Percentiles rank a stretch among this genome's conserved stretches.
phyloP scores from a whole-genome alignment of 805 yeast genomes.

The Wickerhamiella bombiphila region DNA sequence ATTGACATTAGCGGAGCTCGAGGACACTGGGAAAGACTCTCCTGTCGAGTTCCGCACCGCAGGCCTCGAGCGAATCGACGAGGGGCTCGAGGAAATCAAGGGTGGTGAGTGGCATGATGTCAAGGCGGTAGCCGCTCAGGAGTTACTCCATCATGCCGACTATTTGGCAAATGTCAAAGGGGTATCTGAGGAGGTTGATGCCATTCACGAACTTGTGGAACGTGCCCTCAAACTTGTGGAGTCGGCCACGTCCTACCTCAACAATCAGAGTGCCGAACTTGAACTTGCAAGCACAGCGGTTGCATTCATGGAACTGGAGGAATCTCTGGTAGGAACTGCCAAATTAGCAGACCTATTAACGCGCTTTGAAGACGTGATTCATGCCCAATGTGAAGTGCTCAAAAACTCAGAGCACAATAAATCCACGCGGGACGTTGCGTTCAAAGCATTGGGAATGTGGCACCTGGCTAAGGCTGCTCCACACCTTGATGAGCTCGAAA shows the following conservation, averaged over 20 bases:
- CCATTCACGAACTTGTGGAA: conserved; percentile 4
- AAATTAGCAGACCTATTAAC: background rate
- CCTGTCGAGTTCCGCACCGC: conserved; percentile 44
- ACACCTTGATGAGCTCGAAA: conserved; percentile 19
- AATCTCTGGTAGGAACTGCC: conserved; percentile 5
- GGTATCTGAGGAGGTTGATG: background rate
- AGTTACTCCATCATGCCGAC: conserved; percentile 12
- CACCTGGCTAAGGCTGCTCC: conserved; percentile 22
- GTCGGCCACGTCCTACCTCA: conserved; percentile 1
- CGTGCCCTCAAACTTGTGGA: conserved; percentile 1
- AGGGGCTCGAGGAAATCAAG: conserved; percentile 33
- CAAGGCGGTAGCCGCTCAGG: conserved; percentile 13
- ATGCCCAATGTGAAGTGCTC: background rate
- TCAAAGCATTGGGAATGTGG: conserved; percentile 23
- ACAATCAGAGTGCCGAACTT: background rate
- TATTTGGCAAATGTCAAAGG: conserved; percentile 5
- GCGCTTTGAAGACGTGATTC: background rate
- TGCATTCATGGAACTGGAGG: conserved; percentile 10
- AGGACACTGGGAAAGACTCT: conserved; percentile 11
- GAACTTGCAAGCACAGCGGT: conserved; percentile 12
- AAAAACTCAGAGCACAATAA: conserved; percentile 2
- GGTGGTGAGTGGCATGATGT: conserved; percentile 1
- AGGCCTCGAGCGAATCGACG: conserved; percentile 52
- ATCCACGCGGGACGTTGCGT: too few relatives aligned
- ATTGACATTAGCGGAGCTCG: conserved; percentile 22